Percentiles rank a stretch among this genome's conserved stretches.
Conservation (phyloP, 306 rosid genomes). For the Senna siamea region DNA sequence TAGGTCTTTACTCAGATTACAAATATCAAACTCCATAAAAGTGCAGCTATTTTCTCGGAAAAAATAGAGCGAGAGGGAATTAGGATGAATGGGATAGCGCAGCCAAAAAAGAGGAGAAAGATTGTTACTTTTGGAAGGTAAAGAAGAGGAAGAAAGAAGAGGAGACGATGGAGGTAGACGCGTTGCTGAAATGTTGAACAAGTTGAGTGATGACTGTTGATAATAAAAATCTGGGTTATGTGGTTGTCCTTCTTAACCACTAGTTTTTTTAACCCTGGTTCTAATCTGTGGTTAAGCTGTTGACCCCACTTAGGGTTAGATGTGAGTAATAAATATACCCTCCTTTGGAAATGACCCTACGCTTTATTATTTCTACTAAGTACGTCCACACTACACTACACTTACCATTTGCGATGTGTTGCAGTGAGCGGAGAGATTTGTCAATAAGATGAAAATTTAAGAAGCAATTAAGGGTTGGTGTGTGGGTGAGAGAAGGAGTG, state of each 20-base stretch:
- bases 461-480: slow-evolving; percentile 13
- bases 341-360: slow-evolving; percentile 10
- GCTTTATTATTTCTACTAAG: background rate
- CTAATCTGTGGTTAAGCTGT: slow-evolving; percentile 83
- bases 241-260: slow-evolving; percentile 91
- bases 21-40: slow-evolving; percentile 43
- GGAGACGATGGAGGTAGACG: background rate
- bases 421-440: too few species aligned
- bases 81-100: too few species aligned
- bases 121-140: slow-evolving; percentile 28
- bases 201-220: slow-evolving; percentile 73
- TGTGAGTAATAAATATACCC: slow-evolving; percentile 67
- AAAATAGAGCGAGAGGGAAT: too few species aligned
- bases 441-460: background rate
- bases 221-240: slow-evolving; percentile 73
- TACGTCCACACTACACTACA: too few species aligned
- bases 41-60: background rate
- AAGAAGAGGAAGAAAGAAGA: background rate
- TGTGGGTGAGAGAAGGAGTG: too few species aligned
- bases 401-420: too few species aligned
- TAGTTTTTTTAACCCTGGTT: slow-evolving; percentile 85
- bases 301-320: slow-evolving; percentile 73
- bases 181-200: slow-evolving; percentile 28
- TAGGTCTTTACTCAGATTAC: slow-evolving; percentile 48
- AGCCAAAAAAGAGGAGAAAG: too few species aligned